Percentiles rank a stretch among this genome's conserved stretches.
Evolutionary conservation across 495 filamentous ascomycete genomes (phyloP).

Genomic region (Tuber borchii): DNA sequence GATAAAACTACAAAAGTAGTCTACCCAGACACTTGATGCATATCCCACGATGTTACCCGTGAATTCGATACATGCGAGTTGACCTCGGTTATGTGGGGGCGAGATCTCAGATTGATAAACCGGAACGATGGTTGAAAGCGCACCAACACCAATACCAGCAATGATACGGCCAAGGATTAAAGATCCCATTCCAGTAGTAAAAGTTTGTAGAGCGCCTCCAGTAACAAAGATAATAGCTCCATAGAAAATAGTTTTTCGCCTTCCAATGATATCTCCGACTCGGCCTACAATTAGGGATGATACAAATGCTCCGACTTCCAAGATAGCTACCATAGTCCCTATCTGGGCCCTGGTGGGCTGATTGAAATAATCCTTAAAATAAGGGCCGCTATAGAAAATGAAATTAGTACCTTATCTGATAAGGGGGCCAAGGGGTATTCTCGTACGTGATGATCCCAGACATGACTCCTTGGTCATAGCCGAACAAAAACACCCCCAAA

Average conservation of each 20-base stretch:
- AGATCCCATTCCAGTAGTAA: conserved; percentile 62
- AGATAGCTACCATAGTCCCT: conserved; percentile 92
- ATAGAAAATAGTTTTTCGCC: conserved; percentile 85
- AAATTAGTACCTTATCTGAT: conserved; percentile 22
- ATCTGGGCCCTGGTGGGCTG: conserved; percentile 76
- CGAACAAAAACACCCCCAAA: conserved; percentile 93
- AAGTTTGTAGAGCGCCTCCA: conserved; percentile 78
- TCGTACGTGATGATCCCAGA: conserved; percentile 93
- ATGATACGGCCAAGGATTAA: conserved; percentile 63
- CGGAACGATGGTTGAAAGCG: conserved; percentile 91
- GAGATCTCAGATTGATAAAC: conserved; percentile 98
- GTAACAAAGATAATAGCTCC: conserved; percentile 88
- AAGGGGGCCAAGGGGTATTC: neutral
- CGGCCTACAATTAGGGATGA: conserved; percentile 83
- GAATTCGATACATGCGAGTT: conserved; percentile 95
- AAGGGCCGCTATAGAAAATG: conserved; percentile 56
- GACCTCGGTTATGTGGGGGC: conserved; percentile 89
- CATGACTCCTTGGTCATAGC: conserved; percentile 99
- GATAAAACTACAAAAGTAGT: conserved; percentile 94
- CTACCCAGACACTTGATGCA: conserved; percentile 93
- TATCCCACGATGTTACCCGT: conserved; percentile 95
- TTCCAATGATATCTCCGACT: conserved; percentile 85
- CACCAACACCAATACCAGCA: conserved; percentile 89
- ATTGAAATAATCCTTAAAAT: conserved; percentile 87
- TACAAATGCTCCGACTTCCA: conserved; percentile 88